Percentiles rank a stretch among this genome's conserved stretches.
These are phyloP conservation scores for Kodamaea suecica DNA, from an alignment of 1,139 yeast genomes.

Conservation along the genomic window DNA sequence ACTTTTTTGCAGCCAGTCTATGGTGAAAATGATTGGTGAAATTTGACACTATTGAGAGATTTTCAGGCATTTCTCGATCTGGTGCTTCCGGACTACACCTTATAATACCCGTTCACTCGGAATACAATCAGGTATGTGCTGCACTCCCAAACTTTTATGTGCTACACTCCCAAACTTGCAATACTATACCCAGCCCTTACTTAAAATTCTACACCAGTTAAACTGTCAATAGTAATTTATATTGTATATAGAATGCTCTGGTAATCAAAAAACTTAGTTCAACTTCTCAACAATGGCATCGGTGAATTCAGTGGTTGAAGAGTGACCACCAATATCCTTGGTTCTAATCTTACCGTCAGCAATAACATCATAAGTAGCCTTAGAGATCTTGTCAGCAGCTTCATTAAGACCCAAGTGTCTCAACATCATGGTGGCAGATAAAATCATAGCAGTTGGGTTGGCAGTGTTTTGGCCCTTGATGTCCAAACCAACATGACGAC, in stretches of 20 bases:
- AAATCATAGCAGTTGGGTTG: conserved; percentile 97
- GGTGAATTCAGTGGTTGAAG: conserved; percentile 92
- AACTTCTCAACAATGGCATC: conserved; percentile 73
- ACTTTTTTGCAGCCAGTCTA: too few relatives aligned
- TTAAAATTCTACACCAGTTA: too few relatives aligned
- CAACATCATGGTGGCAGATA: conserved; percentile 85
- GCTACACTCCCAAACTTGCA: too few relatives aligned
- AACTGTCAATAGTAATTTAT: too few relatives aligned
- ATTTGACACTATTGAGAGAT: too few relatives aligned
- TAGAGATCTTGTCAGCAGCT: conserved; percentile 80
- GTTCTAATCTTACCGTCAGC: conserved; percentile 83
- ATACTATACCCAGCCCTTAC: too few relatives aligned
- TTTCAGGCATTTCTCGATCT: too few relatives aligned
- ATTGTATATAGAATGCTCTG: not conserved
- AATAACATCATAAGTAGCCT: conserved; percentile 85
- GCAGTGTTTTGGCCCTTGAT: conserved; percentile 93
- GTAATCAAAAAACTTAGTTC: conserved; percentile 22
- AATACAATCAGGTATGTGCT: too few relatives aligned
- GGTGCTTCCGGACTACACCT: too few relatives aligned
- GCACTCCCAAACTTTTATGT: too few relatives aligned
- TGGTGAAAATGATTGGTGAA: too few relatives aligned
- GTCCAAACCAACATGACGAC: conserved; percentile 98
- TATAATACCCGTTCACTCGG: too few relatives aligned
- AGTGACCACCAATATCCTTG: conserved; percentile 82
- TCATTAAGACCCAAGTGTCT: conserved; percentile 89